These are phyloP conservation scores for Geotrichum carabidarum DNA, from an alignment of 1,139 yeast genomes.

Conservation along the genomic window DNA sequence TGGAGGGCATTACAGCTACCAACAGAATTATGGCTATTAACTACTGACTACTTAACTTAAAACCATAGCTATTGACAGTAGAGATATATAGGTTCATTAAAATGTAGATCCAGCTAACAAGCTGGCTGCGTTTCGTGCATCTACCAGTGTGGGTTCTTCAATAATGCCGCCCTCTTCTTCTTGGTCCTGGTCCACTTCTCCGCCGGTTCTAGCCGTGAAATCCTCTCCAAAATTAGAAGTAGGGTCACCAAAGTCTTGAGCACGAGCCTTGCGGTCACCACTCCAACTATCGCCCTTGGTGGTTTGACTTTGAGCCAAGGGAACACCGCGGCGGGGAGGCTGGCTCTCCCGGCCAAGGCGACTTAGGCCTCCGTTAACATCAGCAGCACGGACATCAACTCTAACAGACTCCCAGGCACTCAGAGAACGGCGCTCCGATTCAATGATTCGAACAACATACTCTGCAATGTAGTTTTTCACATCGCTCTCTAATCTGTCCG, in stretches of 20 bases:
- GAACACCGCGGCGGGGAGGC: conserved; percentile 30
- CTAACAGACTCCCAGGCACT: conserved; percentile 71
- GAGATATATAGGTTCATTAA: conserved; percentile 29
- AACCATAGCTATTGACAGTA: not conserved
- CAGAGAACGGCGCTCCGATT: conserved; percentile 77
- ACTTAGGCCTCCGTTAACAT: conserved; percentile 74
- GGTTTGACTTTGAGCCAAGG: conserved; percentile 44
- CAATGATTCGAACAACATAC: conserved; percentile 68
- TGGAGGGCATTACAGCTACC: not conserved
- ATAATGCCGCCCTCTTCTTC: conserved; percentile 25
- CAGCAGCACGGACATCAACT: conserved; percentile 68
- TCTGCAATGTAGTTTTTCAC: conserved; percentile 53
- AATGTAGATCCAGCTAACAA: conserved; percentile 74
- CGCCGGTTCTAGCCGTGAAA: conserved; percentile 21
- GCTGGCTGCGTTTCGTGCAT: conserved; percentile 79
- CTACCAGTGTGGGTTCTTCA: conserved; percentile 44
- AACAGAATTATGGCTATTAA: not conserved
- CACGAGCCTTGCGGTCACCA: conserved; percentile 44
- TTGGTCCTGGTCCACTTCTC: conserved; percentile 20
- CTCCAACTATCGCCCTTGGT: conserved; percentile 59
- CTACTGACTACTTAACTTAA: not conserved
- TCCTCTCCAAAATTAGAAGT: conserved; percentile 13
- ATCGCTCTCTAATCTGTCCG: conserved; percentile 53
- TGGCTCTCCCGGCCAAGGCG: conserved; percentile 73
- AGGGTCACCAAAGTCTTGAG: conserved; percentile 34